Conservation (phyloP, 208 protist species). For the Acanthamoeba castellanii region DNA sequence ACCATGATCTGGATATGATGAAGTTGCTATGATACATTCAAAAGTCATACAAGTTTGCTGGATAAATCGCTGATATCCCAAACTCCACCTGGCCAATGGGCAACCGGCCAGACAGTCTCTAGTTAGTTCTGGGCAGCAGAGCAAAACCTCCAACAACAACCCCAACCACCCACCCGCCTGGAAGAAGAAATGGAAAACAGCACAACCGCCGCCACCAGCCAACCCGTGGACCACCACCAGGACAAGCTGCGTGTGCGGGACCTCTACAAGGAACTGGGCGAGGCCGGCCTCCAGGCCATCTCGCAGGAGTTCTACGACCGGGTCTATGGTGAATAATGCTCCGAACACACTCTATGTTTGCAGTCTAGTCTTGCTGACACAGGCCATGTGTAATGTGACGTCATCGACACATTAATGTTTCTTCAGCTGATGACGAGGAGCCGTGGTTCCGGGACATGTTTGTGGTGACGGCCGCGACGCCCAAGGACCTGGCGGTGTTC, state of each 20-base stretch:
- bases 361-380: neutral
- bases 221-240: too few relatives aligned
- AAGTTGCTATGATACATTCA: neutral
- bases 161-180: neutral
- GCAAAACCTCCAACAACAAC: neutral
- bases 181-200: neutral
- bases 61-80: too few relatives aligned
- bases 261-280: constrained; percentile 5
- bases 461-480: neutral
- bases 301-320: constrained; percentile 32
- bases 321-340: neutral
- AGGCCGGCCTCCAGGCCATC: neutral
- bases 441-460: constrained; percentile 37
- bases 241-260: neutral
- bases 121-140: too few relatives aligned
- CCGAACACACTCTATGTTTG: neutral
- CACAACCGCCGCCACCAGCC: neutral
- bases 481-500: constrained; percentile 11
- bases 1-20: too few relatives aligned
- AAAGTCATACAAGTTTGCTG: neutral
- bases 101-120: too few relatives aligned
- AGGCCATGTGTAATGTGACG: neutral
- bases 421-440: constrained; percentile 7
- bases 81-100: too few relatives aligned
- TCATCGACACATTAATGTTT: too few relatives aligned